phyloP scores from a whole-genome alignment of 2,329 filamentous ascomycete species.

The Aspergillus fumigatus region DNA sequence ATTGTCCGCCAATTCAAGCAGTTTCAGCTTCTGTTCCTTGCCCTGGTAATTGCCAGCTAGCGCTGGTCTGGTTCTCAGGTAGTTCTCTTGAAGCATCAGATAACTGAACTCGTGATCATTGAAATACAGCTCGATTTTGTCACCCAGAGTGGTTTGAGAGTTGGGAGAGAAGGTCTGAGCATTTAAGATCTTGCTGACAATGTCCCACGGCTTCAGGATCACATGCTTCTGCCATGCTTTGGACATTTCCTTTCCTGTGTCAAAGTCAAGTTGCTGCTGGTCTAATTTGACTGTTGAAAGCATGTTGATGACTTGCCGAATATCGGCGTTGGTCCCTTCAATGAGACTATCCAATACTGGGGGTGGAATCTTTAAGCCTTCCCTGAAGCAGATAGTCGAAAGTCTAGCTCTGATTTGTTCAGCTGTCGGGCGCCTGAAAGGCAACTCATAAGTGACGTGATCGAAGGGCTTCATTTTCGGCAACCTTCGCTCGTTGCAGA shows the following conservation, averaged over 20 bases:
- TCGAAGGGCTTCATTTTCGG: conserved; percentile 99
- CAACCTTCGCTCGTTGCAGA: conserved; percentile 89
- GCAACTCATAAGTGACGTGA: conserved; percentile 73
- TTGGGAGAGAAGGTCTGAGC: conserved; percentile 78
- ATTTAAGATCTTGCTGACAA: conserved; percentile 85
- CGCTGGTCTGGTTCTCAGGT: conserved; percentile 76
- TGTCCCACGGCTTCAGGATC: conserved; percentile 96
- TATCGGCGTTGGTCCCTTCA: conserved; percentile 91
- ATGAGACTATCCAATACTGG: conserved; percentile 89
- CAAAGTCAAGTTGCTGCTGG: conserved; percentile 71
- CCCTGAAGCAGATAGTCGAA: conserved; percentile 90
- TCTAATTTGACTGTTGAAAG: conserved; percentile 90
- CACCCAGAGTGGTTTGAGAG: conserved; percentile 84
- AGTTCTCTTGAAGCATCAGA: conserved; percentile 98
- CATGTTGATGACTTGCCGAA: conserved; percentile 98
- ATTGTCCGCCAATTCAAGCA: conserved; percentile 79
- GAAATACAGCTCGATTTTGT: conserved; percentile 98
- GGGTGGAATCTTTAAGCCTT: conserved; percentile 78
- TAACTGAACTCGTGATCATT: conserved; percentile 98
- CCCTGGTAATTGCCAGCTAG: conserved; percentile 58
- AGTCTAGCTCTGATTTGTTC: conserved; percentile 89
- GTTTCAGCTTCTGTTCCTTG: conserved; percentile 70
- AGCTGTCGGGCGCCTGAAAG: conserved; percentile 82
- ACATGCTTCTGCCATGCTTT: conserved; percentile 99
- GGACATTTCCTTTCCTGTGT: conserved; percentile 87